phyloP scores from a whole-genome alignment of 129 eudicot species.

The Artemisia argyi region DNA sequence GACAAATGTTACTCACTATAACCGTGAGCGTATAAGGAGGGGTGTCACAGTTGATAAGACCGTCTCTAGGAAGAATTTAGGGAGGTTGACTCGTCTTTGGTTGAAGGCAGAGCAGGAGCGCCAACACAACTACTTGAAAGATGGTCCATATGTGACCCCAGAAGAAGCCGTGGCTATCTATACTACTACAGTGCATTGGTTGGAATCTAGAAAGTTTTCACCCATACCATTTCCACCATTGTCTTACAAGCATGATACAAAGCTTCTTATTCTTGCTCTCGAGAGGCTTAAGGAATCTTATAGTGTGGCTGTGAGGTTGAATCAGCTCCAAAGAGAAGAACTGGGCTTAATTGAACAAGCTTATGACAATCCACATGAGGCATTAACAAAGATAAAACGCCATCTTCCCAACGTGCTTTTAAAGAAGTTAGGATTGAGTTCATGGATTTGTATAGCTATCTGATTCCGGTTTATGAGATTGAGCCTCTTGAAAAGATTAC shows the following conservation, averaged over 20 bases:
- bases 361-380: constrained; percentile 98
- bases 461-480: constrained; percentile 95
- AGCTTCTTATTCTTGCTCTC: constrained; percentile 96
- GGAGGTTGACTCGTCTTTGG: constrained; percentile 99
- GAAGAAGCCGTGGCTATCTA: constrained; percentile 99
- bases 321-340: constrained; percentile 96
- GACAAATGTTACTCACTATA: constrained; percentile 99
- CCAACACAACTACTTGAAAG: constrained; percentile 95
- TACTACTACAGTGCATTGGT: constrained; percentile 98
- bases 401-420: constrained; percentile 95
- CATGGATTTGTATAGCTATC: constrained; percentile 93
- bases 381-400: constrained; percentile 89
- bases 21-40: constrained; percentile 95
- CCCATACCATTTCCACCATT: constrained; percentile 99
- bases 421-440: constrained; percentile 99
- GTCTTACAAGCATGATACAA: constrained; percentile 99
- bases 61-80: constrained; percentile 94
- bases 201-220: constrained; percentile 94
- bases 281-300: constrained; percentile 97
- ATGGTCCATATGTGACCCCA: constrained; percentile 98
- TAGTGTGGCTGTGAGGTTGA: constrained; percentile 92
- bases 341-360: constrained; percentile 97
- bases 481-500: constrained; percentile 99
- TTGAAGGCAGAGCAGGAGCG: constrained; percentile 99
- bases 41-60: constrained; percentile 99